Conservation (phyloP, 2,329 filamentous ascomycete genomes). For the Grosmannia serpens region DNA sequence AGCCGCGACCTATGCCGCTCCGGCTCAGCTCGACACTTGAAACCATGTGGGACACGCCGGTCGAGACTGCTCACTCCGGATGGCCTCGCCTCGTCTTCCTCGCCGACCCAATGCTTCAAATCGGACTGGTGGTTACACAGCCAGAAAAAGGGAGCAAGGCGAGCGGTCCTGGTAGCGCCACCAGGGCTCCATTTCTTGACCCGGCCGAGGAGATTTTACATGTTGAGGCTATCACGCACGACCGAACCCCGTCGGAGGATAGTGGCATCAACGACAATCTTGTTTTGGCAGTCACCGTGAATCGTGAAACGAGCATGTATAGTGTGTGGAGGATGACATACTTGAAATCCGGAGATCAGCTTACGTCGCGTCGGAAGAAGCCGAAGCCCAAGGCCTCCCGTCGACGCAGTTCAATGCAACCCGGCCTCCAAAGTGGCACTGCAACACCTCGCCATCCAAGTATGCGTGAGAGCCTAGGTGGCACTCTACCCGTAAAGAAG, state of each 20-base stretch:
- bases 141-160: constrained; percentile 29
- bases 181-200: constrained; percentile 51
- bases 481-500: constrained; percentile 40
- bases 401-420: constrained; percentile 53
- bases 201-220: constrained; percentile 75
- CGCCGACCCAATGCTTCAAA: constrained; percentile 73
- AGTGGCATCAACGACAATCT: constrained; percentile 35
- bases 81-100: constrained; percentile 72
- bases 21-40: constrained; percentile 43
- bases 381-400: constrained; percentile 34
- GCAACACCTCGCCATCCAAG: constrained; percentile 64
- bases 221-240: constrained; percentile 46
- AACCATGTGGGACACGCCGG: constrained; percentile 43
- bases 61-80: constrained; percentile 42
- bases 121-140: constrained; percentile 66
- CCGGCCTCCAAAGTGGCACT: constrained; percentile 59
- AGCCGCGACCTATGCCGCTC: constrained; percentile 41
- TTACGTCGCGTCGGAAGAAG: constrained; percentile 34
- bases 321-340: constrained; percentile 80
- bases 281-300: constrained; percentile 69
- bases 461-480: constrained; percentile 68
- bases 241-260: constrained; percentile 37
- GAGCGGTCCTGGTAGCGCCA: constrained; percentile 25
- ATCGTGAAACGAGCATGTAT: constrained; percentile 63
- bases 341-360: constrained; percentile 52